Conservation (phyloP, 805 yeast genomes). For the Lipomyces kockii region DNA sequence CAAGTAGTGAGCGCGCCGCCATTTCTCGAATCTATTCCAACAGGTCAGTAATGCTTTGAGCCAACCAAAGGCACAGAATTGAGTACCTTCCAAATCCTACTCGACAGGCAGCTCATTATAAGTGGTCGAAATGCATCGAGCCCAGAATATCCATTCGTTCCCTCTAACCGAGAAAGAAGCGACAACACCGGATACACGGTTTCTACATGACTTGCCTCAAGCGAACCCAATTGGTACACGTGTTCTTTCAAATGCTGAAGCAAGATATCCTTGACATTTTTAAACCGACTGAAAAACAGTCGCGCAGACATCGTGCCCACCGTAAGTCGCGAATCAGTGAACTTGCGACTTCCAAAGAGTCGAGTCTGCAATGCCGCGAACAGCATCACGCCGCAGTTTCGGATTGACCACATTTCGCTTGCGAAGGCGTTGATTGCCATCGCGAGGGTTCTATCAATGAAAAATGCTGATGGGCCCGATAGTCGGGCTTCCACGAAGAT, state of each 20-base stretch:
- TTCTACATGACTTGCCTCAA: constrained; percentile 52
- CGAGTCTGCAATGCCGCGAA: constrained; percentile 83
- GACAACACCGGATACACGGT: constrained; percentile 76
- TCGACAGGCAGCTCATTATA: constrained; percentile 55
- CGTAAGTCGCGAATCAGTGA: constrained; percentile 41
- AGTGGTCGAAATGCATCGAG: constrained; percentile 57
- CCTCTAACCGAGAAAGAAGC: constrained; percentile 68
- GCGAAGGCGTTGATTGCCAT: constrained; percentile 67
- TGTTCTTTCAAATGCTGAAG: constrained; percentile 43
- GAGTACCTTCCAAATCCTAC: constrained; percentile 66
- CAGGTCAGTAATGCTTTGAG: not conserved
- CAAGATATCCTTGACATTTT: constrained; percentile 57
- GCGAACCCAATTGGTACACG: constrained; percentile 34
- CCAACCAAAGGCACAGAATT: not conserved
- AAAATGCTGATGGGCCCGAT: constrained; percentile 56
- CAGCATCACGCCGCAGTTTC: constrained; percentile 93
- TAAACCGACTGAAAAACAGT: constrained; percentile 70
- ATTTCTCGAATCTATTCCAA: constrained; percentile 64
- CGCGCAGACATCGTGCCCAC: constrained; percentile 55
- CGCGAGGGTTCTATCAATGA: constrained; percentile 61
- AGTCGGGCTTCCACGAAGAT: constrained; percentile 73
- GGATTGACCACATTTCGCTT: constrained; percentile 76
- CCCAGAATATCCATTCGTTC: constrained; percentile 59
- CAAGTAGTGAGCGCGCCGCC: constrained; percentile 72
- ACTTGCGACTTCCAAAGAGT: constrained; percentile 66